These are phyloP conservation scores for Nitzschia sp. DNA, from an alignment of 108 stramenopile genomes.

Conservation along the genomic window DNA sequence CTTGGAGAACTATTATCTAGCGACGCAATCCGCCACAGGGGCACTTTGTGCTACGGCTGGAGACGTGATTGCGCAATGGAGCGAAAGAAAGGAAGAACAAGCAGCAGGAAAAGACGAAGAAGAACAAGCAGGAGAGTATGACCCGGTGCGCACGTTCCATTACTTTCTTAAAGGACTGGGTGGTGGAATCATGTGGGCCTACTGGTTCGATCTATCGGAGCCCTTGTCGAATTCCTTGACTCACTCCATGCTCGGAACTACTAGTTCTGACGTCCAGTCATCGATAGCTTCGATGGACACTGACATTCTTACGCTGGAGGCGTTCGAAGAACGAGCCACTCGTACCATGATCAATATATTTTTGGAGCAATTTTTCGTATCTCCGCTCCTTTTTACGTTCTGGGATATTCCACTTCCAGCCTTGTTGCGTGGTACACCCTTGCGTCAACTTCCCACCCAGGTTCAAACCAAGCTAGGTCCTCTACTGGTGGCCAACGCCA, in stretches of 20 bases:
- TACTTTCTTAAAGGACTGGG: conserved; percentile 32
- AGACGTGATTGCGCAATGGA: conserved; percentile 47
- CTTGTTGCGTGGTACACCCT: conserved; percentile 31
- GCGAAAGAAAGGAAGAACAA: not conserved
- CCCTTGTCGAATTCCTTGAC: conserved; percentile 19
- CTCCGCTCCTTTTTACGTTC: conserved; percentile 42
- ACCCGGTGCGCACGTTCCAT: conserved; percentile 15
- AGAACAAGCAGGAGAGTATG: not conserved
- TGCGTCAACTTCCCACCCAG: conserved; percentile 34
- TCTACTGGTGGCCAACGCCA: conserved; percentile 54
- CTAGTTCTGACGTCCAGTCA: not conserved
- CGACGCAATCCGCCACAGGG: conserved; percentile 42
- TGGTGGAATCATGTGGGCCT: conserved; percentile 32
- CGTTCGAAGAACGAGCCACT: not conserved
- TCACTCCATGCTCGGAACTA: not conserved
- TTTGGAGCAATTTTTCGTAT: conserved; percentile 53
- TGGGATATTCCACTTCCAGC: conserved; percentile 63
- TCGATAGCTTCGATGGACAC: not conserved
- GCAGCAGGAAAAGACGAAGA: no score
- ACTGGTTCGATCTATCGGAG: conserved; percentile 27
- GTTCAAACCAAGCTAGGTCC: conserved; percentile 38
- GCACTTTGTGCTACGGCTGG: conserved; percentile 34
- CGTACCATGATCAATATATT: conserved; percentile 15
- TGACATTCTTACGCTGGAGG: not conserved
- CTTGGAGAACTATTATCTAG: conserved; percentile 37